These are phyloP conservation scores for Stephanodiscus minutulus DNA, from an alignment of 108 stramenopile genomes.

Conservation along the genomic window DNA sequence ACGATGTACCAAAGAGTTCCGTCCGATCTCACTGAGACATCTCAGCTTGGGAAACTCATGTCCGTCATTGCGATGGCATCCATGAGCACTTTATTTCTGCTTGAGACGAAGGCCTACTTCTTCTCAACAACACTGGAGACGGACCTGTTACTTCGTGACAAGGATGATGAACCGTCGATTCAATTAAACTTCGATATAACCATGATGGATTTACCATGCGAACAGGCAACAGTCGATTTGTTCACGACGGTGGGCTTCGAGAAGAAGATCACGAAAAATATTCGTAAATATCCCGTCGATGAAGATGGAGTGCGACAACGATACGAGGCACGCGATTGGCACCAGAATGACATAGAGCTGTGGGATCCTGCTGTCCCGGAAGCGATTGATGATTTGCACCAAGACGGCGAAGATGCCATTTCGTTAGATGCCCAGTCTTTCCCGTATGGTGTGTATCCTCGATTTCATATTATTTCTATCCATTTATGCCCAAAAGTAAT, in stretches of 20 bases:
- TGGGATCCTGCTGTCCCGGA: constrained; percentile 47
- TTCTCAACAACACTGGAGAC: constrained; percentile 55
- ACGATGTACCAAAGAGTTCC: constrained; percentile 79
- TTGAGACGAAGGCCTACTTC: constrained; percentile 88
- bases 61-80: constrained; percentile 57
- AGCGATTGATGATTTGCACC: constrained; percentile 58
- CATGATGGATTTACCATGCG: constrained; percentile 86
- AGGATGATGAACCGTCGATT: constrained; percentile 50
- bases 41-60: constrained; percentile 55
- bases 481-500: not conserved
- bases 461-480: not conserved
- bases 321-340: constrained; percentile 68
- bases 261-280: constrained; percentile 72
- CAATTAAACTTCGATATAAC: constrained; percentile 92
- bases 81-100: constrained; percentile 71
- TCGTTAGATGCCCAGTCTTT: constrained; percentile 40
- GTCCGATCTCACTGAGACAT: constrained; percentile 72
- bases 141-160: constrained; percentile 26
- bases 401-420: constrained; percentile 57
- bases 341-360: constrained; percentile 61
- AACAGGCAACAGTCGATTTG: constrained; percentile 84
- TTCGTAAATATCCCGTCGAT: constrained; percentile 75
- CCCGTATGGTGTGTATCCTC: constrained; percentile 25
- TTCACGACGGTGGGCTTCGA: constrained; percentile 56
- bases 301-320: constrained; percentile 54